A percentile compares a stretch with the other conserved stretches of the same genome.
These are phyloP conservation scores for Monosporascus sp. DNA, from an alignment of 2,329 filamentous ascomycete species.

Conservation along the genomic window DNA sequence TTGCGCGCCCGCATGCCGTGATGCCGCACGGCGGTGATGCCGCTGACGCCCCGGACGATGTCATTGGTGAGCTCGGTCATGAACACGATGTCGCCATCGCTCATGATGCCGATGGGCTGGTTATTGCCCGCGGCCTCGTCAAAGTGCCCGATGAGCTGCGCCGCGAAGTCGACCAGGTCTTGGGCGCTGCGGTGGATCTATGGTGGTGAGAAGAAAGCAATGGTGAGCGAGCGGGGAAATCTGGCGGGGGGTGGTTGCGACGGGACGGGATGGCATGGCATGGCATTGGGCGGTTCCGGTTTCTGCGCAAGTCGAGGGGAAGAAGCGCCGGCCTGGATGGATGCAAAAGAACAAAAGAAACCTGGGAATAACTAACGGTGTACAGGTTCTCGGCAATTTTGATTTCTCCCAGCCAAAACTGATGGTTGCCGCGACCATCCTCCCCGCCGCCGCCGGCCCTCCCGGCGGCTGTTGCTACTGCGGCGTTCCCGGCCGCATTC, in stretches of 20 bases:
- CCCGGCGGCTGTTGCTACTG: too few species aligned
- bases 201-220: too few species aligned
- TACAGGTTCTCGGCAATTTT: slow-evolving; percentile 13
- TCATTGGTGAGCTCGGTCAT: slow-evolving; percentile 14
- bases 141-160: slow-evolving; percentile 6
- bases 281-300: too few species aligned
- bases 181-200: slow-evolving; percentile 13
- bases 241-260: too few species aligned
- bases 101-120: slow-evolving; percentile 9
- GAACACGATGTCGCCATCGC: slow-evolving; percentile 11
- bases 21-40: slow-evolving; percentile 8
- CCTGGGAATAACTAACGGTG: slow-evolving; percentile 3
- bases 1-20: slow-evolving; percentile 7
- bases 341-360: too few species aligned
- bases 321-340: too few species aligned
- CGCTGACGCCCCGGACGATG: slow-evolving; percentile 8
- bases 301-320: too few species aligned
- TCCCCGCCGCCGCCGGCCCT: background rate
- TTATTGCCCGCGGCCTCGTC: background rate
- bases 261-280: too few species aligned
- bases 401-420: slow-evolving; percentile 12
- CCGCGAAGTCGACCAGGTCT: slow-evolving; percentile 9
- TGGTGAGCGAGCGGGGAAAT: too few species aligned
- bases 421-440: slow-evolving; percentile 3
- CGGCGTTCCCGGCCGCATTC: too few species aligned